phyloP scores from a whole-genome alignment of 306 rosid species.

The Quercus alba region DNA sequence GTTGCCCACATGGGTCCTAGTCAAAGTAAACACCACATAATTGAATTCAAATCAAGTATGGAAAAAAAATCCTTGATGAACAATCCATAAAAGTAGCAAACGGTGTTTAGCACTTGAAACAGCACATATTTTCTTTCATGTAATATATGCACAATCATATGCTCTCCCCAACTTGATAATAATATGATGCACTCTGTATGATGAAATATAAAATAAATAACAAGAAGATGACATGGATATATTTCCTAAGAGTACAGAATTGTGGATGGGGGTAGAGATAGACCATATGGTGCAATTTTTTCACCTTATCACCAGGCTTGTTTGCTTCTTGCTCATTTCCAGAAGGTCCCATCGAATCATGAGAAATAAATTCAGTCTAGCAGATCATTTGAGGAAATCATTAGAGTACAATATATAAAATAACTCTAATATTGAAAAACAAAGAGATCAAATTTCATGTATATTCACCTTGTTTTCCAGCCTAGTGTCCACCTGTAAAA shows the following conservation, averaged over 20 bases:
- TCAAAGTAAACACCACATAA: background rate
- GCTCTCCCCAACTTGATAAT: background rate
- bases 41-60: background rate
- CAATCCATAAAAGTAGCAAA: background rate
- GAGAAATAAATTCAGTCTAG: constrained; percentile 55
- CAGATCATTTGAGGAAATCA: constrained; percentile 24
- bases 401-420: constrained; percentile 18
- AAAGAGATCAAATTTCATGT: background rate
- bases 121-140: background rate
- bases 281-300: constrained; percentile 14
- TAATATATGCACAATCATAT: background rate
- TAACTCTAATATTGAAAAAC: constrained; percentile 1
- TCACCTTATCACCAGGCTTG: constrained; percentile 64
- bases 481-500: constrained; percentile 42
- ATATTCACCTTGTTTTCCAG: constrained; percentile 51
- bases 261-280: background rate
- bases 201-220: background rate
- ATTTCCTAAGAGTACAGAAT: background rate
- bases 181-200: background rate
- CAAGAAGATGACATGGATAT: constrained; percentile 2
- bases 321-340: constrained; percentile 57
- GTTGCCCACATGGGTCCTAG: background rate
- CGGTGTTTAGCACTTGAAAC: background rate
- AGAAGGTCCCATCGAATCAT: constrained; percentile 42
- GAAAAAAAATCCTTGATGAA: background rate